phyloP scores from a whole-genome alignment of 73 alveolate genomes.

The Tetrahymena thermophila region DNA sequence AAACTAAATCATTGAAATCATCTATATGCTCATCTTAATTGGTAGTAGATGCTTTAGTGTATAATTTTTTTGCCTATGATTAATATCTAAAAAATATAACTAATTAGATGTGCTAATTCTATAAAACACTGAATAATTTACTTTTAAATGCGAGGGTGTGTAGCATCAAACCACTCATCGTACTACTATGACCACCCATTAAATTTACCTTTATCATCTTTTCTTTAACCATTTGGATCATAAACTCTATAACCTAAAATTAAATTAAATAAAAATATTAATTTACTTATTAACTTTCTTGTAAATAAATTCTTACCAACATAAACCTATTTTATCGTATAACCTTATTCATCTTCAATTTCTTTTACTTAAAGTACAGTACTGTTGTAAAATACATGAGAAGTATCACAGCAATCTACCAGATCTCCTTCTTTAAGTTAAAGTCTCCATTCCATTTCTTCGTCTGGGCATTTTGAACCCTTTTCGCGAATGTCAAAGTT shows the following conservation, averaged over 20 bases:
- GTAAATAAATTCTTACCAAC: slow-evolving; percentile 1
- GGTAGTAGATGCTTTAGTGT: background rate
- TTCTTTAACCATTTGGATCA: slow-evolving; percentile 57
- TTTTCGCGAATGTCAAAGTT: background rate
- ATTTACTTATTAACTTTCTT: too few relatives aligned
- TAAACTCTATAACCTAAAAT: slow-evolving; percentile 75
- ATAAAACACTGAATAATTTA: background rate
- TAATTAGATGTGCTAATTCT: background rate
- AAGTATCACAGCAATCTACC: slow-evolving; percentile 69
- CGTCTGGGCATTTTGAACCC: slow-evolving; percentile 38
- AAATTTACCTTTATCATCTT: slow-evolving; percentile 55
- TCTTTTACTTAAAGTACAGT: slow-evolving; percentile 41
- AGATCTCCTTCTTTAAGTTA: slow-evolving; percentile 51
- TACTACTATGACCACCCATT: slow-evolving; percentile 76
- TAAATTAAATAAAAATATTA: too few relatives aligned
- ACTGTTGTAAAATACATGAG: slow-evolving; percentile 56
- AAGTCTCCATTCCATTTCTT: slow-evolving; percentile 56
- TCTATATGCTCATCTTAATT: slow-evolving; percentile 50
- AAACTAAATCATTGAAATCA: slow-evolving; percentile 52
- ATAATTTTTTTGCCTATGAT: slow-evolving; percentile 29
- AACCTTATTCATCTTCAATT: slow-evolving; percentile 4
- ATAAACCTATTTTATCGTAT: slow-evolving; percentile 38
- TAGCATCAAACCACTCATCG: slow-evolving; percentile 76
- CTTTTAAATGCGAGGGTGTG: slow-evolving; percentile 58
- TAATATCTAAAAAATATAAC: background rate